A percentile compares a stretch with the other conserved stretches of the same genome.
Conservation (phyloP, 371 early-diverging fungal species). For the Lichtheimia ramosa region DNA sequence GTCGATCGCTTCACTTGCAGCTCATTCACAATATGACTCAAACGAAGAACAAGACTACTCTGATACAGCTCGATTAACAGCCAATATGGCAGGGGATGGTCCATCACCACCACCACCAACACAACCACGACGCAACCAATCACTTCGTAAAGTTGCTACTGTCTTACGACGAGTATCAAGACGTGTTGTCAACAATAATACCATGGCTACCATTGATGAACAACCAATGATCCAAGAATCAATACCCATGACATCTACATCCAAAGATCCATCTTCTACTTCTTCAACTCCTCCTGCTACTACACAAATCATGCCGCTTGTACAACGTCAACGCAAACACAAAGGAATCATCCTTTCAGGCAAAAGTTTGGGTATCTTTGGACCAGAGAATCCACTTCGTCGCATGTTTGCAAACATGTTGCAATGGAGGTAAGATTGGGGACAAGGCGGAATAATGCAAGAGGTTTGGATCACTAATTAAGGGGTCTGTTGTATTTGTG, state of each 20-base stretch:
- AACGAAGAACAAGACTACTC: constrained; percentile 29
- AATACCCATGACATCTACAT: constrained; percentile 26
- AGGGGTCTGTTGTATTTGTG: too few relatives aligned
- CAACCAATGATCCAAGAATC: constrained; percentile 14
- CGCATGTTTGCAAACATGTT: constrained; percentile 22
- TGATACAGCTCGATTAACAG: constrained; percentile 41
- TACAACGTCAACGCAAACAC: background rate
- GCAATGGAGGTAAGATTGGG: constrained; percentile 29
- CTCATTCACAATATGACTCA: background rate
- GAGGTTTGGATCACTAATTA: too few relatives aligned
- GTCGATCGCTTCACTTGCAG: constrained; percentile 6
- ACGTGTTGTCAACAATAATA: constrained; percentile 34
- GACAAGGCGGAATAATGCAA: too few relatives aligned
- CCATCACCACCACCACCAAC: background rate
- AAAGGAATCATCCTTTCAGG: constrained; percentile 19
- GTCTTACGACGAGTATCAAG: constrained; percentile 26
- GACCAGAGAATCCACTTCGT: constrained; percentile 29
- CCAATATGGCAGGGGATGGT: constrained; percentile 25
- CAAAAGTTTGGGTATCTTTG: constrained; percentile 26
- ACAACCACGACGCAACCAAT: constrained; percentile 17
- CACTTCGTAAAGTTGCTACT: constrained; percentile 23
- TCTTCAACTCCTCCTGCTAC: too few relatives aligned
- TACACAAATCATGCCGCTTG: too few relatives aligned
- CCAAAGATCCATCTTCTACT: background rate
- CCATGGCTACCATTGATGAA: constrained; percentile 9